Evolutionary conservation across 768 basidiomycete genomes (phyloP), one percentile per base, ranked within the genome.

Genomic region (Xerocomus brunneocitrinus): DNA sequence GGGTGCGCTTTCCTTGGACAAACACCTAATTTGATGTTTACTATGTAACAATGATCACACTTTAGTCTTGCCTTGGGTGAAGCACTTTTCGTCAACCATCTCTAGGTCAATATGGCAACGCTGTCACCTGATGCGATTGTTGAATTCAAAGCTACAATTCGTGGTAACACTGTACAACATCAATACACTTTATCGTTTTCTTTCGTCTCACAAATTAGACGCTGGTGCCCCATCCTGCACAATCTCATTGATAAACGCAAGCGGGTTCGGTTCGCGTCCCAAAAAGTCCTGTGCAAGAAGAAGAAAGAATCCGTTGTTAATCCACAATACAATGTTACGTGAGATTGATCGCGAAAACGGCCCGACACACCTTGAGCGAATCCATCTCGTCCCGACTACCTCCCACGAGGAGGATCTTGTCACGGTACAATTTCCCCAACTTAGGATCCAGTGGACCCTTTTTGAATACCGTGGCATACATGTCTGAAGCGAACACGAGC

Each of bases 371-470:
- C 77, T 86, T 78, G 52, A 94, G 77, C 16, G 85, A 86, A 42
- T 89, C 64, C 62, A 83, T 69, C 60, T 92, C 91, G 57, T 94
- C 91, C 10, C 86, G 80, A 57, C 84, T 87, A 28, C 88, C 89
- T 25, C 91, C 64, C 1, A 80, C 79, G 31, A 72, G 68, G n/a
- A 95, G 76, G 56, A 95, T 92, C 67, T 83, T 83, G 56, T 87
- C 78, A 3, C 90, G 80, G 66, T 94, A 95, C 27, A 69, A 72
- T 56, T 76, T 73, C 5, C 91, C 90, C 16, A 81, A 79, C 27
- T 67, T 71, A 0, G 87, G 82, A 62, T 85, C 82, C 52, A 94
- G 74, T 22, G 90, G 91, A 61, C 88, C 86, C 30, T 75, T 73
- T 63, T 88, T 85, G 74, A 94, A 94, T n/a, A 93, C 79, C 2